Base-by-base conservation (phyloP, 176 grass and related monocot genomes). In the Hsuehochloa calcarea region DNA sequence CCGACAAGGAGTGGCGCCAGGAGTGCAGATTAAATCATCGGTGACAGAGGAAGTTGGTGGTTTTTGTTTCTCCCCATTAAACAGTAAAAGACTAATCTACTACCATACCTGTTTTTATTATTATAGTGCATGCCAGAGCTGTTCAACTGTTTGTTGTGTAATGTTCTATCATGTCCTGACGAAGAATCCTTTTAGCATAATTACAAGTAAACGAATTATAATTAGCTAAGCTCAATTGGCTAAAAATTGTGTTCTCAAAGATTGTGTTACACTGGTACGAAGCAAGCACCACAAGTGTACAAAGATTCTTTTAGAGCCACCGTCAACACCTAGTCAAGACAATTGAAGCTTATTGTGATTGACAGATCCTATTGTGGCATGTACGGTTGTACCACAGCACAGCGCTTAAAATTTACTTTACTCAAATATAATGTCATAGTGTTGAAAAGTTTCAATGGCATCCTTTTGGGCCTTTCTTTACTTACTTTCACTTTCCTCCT, bases 401-500 rank as follows among this genome's bases (percentile, higher is more conserved):
- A 4, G 3, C 40, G 15, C 40, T 14, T 61, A 45, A 16, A 75
- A 15, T 34, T 66, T 8, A 81, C 4, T 20, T 3, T 13, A 8
- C 52, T 64, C 22, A 54, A 43, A 65, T 52, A 74, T 52, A 79
- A 45, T 43, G 15, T 66, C 25, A 8, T 58, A 17, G 3, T 20
- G 54, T n/a, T 45, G 3, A 29, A 62, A 50, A 62, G 50, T 34
- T 77, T 9, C 49, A 14, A 63, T 0, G 10, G 9, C 54, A 34
- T 10, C 27, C 31, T 31, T 12, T 49, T 20, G 12, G 31, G 10
- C 6, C 68, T 71, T 50, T 64, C 16, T 27, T 91, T 85, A 85
- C 39, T 90, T 81, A 31, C 82, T 80, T 46, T 90, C 70, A 37
- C 74, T 86, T 64, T 93, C 88, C 54, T 90, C 91, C 34, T 85